These are phyloP conservation scores for Fennellomyces sp. DNA, from an alignment of 371 early-diverging fungal species.

Conservation along the genomic window DNA sequence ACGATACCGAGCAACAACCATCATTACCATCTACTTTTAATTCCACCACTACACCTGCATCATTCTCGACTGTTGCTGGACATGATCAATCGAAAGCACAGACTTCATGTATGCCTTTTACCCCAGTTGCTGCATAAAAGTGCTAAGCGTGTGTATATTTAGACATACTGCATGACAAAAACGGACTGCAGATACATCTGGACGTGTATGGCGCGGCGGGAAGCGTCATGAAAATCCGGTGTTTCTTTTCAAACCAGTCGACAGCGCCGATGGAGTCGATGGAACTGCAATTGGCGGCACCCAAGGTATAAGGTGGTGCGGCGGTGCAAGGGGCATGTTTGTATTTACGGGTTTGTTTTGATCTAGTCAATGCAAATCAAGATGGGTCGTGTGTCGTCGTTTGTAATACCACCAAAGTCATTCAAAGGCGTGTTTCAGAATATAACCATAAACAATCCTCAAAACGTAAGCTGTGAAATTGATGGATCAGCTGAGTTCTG, in stretches of 20 bases:
- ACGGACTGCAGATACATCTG: slow-evolving; percentile 55
- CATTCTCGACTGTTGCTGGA: slow-evolving; percentile 9
- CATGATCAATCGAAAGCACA: slow-evolving; percentile 7
- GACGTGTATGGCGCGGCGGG: slow-evolving; percentile 22
- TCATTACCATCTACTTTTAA: neutral
- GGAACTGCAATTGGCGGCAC: slow-evolving; percentile 57
- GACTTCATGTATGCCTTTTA: no score
- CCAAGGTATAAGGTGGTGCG: slow-evolving; percentile 36
- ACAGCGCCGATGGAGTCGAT: slow-evolving; percentile 58
- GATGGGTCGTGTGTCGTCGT: slow-evolving; percentile 65
- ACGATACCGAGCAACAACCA: slow-evolving; percentile 1
- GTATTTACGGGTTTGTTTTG: neutral
- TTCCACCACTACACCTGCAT: neutral
- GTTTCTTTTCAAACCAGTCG: slow-evolving; percentile 53
- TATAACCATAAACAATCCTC: slow-evolving; percentile 58
- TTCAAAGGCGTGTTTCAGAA: slow-evolving; percentile 57
- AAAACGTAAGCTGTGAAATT: slow-evolving; percentile 26
- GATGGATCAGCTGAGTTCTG: neutral
- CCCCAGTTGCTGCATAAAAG: no score
- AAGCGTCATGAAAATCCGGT: slow-evolving; percentile 25
- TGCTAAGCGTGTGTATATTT: no score
- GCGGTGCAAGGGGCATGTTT: neutral
- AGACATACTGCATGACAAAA: slow-evolving; percentile 65
- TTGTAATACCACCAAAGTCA: slow-evolving; percentile 60
- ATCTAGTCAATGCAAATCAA: slow-evolving; percentile 60